Percentiles rank a stretch among this genome's conserved stretches.
Conservation (phyloP, 2,329 filamentous ascomycete genomes). For the Neophaeococcomyces mojaviensis region DNA sequence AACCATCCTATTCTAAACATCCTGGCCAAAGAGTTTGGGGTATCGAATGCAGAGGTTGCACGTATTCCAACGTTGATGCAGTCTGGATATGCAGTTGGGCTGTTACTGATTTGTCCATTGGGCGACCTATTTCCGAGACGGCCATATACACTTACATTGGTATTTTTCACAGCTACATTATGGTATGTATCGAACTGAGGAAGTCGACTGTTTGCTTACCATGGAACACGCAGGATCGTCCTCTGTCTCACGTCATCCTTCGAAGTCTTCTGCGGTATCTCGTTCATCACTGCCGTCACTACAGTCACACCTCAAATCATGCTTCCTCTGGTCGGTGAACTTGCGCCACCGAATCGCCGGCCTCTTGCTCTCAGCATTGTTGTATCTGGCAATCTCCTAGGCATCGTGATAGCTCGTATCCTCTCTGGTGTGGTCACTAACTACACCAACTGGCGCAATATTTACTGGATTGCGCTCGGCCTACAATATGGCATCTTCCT, state of each 20-base stretch:
- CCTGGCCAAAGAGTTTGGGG: slow-evolving; percentile 62
- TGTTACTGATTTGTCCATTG: slow-evolving; percentile 68
- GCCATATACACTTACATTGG: slow-evolving; percentile 57
- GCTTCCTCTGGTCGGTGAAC: slow-evolving; percentile 72
- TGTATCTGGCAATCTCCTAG: slow-evolving; percentile 66
- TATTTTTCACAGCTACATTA: slow-evolving; percentile 59
- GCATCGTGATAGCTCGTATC: slow-evolving; percentile 67
- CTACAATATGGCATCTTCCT: slow-evolving; percentile 61
- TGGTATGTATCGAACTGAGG: slow-evolving; percentile 42
- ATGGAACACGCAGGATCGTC: slow-evolving; percentile 38
- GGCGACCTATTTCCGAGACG: slow-evolving; percentile 62
- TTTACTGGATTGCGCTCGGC: slow-evolving; percentile 71
- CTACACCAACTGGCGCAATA: slow-evolving; percentile 65
- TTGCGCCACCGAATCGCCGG: slow-evolving; percentile 61
- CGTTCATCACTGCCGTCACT: slow-evolving; percentile 66
- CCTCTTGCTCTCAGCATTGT: slow-evolving; percentile 66
- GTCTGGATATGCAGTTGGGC: slow-evolving; percentile 66
- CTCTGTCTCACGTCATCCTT: slow-evolving; percentile 63
- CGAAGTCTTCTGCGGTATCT: slow-evolving; percentile 58
- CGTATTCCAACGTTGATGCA: slow-evolving; percentile 69
- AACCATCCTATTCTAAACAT: slow-evolving; percentile 72
- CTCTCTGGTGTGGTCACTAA: slow-evolving; percentile 68
- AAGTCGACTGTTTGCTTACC: neutral
- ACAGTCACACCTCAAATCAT: slow-evolving; percentile 75
- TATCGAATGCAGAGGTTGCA: slow-evolving; percentile 60